A percentile compares a stretch with the other conserved stretches of the same genome.
Evolutionary conservation across 192 early-diverging fungal genomes (phyloP).

Genomic region (Linnemannia elongata): DNA sequence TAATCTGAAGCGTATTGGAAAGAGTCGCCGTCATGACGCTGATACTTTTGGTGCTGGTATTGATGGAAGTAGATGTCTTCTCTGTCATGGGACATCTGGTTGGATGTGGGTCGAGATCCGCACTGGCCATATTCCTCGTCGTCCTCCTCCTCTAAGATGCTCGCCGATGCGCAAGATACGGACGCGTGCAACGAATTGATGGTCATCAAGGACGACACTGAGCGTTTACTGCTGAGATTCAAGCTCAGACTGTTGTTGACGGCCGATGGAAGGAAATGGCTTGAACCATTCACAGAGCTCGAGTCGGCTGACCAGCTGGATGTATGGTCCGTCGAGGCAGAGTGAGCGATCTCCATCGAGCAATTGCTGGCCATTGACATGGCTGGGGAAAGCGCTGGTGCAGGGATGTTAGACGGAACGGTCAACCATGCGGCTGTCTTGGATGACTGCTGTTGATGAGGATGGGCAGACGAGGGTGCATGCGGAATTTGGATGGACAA

Average conservation of each 20-base stretch:
- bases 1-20: slow-evolving; percentile 1
- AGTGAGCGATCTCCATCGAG: slow-evolving; percentile 47
- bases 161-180: background rate
- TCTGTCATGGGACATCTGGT: background rate
- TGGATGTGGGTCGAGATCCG: background rate
- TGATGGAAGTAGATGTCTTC: background rate
- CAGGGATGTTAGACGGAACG: slow-evolving; percentile 22
- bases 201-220: slow-evolving; percentile 32
- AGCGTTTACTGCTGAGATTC: slow-evolving; percentile 30
- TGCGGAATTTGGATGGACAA: background rate
- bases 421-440: slow-evolving; percentile 34
- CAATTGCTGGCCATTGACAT: slow-evolving; percentile 37
- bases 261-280: slow-evolving; percentile 12
- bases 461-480: background rate
- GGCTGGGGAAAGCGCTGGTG: slow-evolving; percentile 12
- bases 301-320: slow-evolving; percentile 35
- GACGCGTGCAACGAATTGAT: slow-evolving; percentile 21
- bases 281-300: slow-evolving; percentile 22
- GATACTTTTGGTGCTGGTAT: background rate
- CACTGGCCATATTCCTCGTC: slow-evolving; percentile 18
- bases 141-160: slow-evolving; percentile 32
- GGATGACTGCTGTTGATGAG: slow-evolving; percentile 14
- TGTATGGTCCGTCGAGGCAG: slow-evolving; percentile 35
- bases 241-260: background rate
- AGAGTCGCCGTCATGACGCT: background rate